Base-by-base conservation (phyloP, 2,329 filamentous ascomycete genomes). In the Pseudopyricularia javanii region DNA sequence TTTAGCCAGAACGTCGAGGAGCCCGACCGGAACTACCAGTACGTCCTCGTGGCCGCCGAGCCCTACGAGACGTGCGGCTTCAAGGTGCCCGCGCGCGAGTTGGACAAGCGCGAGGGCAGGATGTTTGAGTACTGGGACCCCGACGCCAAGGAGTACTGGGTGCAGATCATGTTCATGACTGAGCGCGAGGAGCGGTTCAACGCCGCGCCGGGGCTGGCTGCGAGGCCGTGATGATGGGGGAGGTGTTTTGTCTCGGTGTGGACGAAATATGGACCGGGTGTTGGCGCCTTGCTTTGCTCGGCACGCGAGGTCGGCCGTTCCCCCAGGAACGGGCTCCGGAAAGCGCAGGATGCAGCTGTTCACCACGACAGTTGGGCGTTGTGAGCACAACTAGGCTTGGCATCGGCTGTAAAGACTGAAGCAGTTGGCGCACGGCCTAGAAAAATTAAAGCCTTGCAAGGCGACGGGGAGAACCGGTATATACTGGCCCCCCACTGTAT, bases 51-150 rank as follows among this genome's bases (percentile, higher is more conserved):
- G 11, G 91, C 93, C 1, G 93, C 91, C 11, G 93, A 98, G 73
- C 93, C 93, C 11, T 98, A 98, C 72, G 91, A 98, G 80, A 97
- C 90, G 2, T 94, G 91, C 67, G 88, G 82, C 4, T 97, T 98
- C 69, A 98, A 98, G 76, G 75, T 98, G 53, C 93, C 95, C 67
- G 88, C 91, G 5, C 77, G 89, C 55, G 93, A 97, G 74, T 83
- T 98, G 55, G 93, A 98, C 71, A 81, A 90, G 61, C 79, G 87
- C 24, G 90, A 94, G 59, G 91, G 88, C 54, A 80, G 85, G 62
- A 93, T 91, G 69, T 98, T 91, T 79, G 86, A 82, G 52, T 97
- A 91, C 83, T 98, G 91, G 75, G 93, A 98, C 70, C 84, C 86
- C 56, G 93, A 98, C 67, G 83, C 85, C 57, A 95, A 94, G 75